Conservation (phyloP, 1,284 basidiomycete species). For the Irpex sp. region DNA sequence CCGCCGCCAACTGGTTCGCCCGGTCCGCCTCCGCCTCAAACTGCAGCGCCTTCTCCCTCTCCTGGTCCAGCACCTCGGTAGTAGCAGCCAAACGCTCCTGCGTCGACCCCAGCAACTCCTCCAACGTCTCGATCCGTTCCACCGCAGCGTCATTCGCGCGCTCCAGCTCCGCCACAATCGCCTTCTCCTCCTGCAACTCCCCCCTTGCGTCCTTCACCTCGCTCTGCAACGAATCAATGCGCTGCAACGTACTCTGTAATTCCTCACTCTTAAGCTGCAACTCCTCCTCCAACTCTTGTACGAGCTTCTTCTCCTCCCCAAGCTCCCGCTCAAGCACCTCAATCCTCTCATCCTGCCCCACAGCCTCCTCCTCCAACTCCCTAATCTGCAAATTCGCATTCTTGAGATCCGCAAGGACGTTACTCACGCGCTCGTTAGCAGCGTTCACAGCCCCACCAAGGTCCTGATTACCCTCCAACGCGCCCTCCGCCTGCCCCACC, state of each 20-base stretch:
- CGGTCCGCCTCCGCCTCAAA: conserved; percentile 51
- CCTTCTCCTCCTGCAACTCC: conserved; percentile 42
- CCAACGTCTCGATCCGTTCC: conserved; percentile 48
- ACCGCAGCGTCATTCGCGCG: conserved; percentile 42
- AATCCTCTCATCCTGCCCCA: conserved; percentile 43
- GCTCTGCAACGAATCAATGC: conserved; percentile 22
- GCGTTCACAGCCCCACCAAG: conserved; percentile 62
- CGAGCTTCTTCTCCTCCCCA: conserved; percentile 42
- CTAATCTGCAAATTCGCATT: conserved; percentile 52
- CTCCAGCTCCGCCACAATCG: conserved; percentile 53
- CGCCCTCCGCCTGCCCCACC: conserved; percentile 56
- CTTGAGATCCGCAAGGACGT: conserved; percentile 51
- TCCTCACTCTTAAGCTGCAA: conserved; percentile 30
- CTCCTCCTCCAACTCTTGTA: conserved; percentile 32
- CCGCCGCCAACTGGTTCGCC: conserved; percentile 49
- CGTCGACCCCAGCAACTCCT: conserved; percentile 44
- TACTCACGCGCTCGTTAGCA: conserved; percentile 55
- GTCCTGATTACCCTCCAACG: conserved; percentile 57
- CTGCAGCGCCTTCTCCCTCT: conserved; percentile 43
- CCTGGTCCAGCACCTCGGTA: conserved; percentile 42
- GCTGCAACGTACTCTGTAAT: conserved; percentile 18
- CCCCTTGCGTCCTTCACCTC: conserved; percentile 28
- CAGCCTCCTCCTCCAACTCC: conserved; percentile 54
- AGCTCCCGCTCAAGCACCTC: conserved; percentile 52
- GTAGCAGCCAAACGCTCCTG: conserved; percentile 45